These are phyloP conservation scores for Metschnikowia kofuensis DNA, from an alignment of 805 yeast genomes.

Conservation along the genomic window DNA sequence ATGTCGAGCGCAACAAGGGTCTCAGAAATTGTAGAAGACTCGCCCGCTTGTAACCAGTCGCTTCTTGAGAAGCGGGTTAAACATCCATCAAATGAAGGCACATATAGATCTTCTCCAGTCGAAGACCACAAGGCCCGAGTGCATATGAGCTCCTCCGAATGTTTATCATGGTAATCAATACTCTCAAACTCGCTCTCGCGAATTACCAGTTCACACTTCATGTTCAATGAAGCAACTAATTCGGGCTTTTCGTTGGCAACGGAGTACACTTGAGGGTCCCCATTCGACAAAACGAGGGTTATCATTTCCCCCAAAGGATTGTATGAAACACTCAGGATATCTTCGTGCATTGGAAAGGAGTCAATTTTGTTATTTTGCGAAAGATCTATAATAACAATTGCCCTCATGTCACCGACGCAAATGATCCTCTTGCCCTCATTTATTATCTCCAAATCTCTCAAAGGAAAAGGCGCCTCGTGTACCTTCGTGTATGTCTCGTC, in stretches of 20 bases:
- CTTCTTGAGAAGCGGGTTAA: slow-evolving; percentile 45
- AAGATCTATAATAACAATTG: slow-evolving; percentile 46
- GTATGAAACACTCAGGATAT: slow-evolving; percentile 54
- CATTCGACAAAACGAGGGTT: slow-evolving; percentile 58
- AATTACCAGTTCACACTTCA: too few species aligned
- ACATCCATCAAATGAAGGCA: slow-evolving; percentile 53
- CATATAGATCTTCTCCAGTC: slow-evolving; percentile 63
- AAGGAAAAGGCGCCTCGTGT: slow-evolving; percentile 43
- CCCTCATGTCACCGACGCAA: slow-evolving; percentile 67
- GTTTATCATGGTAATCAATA: slow-evolving; percentile 41
- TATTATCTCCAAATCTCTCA: slow-evolving; percentile 54
- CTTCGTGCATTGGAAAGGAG: slow-evolving; percentile 47
- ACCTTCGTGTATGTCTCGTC: slow-evolving; percentile 39
- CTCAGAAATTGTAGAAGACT: neutral
- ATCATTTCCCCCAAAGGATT: slow-evolving; percentile 54
- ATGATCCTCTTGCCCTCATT: slow-evolving; percentile 59
- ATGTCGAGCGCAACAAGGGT: slow-evolving; percentile 47
- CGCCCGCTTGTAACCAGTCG: slow-evolving; percentile 26
- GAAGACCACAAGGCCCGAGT: slow-evolving; percentile 69
- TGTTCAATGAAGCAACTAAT: slow-evolving; percentile 43
- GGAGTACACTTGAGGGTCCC: slow-evolving; percentile 54
- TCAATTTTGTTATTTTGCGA: slow-evolving; percentile 29
- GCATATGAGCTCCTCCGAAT: slow-evolving; percentile 43
- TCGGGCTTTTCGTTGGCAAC: slow-evolving; percentile 55
- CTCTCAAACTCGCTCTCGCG: slow-evolving; percentile 13